Conservation (phyloP, 2,329 filamentous ascomycete species). For the Rugonectria rugulosa region DNA sequence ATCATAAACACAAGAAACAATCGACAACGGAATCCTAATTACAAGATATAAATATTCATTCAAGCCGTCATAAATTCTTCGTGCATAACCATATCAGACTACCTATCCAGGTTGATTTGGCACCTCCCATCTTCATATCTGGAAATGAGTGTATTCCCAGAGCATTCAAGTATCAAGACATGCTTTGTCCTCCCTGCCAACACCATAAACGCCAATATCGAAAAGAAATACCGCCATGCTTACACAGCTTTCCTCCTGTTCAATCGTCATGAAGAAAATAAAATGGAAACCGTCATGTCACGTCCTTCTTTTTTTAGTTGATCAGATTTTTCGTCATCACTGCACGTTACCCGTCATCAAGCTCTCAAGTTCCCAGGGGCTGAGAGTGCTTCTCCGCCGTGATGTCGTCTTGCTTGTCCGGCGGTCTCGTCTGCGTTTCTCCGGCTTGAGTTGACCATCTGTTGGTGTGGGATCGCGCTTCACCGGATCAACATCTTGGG, state of each 20-base stretch:
- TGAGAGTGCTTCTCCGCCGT: constrained; percentile 76
- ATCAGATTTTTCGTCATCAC: constrained; percentile 31
- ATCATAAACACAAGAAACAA: too few relatives aligned
- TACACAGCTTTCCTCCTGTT: background rate
- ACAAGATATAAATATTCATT: constrained; percentile 3
- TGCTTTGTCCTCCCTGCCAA: constrained; percentile 3
- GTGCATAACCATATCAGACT: constrained; percentile 8
- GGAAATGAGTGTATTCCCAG: constrained; percentile 3
- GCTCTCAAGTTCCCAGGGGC: constrained; percentile 75
- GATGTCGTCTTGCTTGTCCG: constrained; percentile 64
- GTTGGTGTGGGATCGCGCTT: constrained; percentile 41
- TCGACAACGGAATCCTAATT: background rate
- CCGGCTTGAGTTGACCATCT: constrained; percentile 37
- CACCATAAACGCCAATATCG: constrained; percentile 9
- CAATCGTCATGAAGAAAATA: background rate
- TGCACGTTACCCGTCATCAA: constrained; percentile 62
- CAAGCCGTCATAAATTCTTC: constrained; percentile 13
- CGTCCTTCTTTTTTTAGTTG: background rate
- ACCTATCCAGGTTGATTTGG: constrained; percentile 2
- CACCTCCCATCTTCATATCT: background rate
- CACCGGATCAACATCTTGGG: constrained; percentile 45
- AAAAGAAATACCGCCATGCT: background rate
- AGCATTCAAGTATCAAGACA: background rate
- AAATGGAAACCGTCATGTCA: background rate
- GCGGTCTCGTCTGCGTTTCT: constrained; percentile 60